Conservation (phyloP, 2,329 filamentous ascomycete genomes). For the Zopfia rhizophila region DNA sequence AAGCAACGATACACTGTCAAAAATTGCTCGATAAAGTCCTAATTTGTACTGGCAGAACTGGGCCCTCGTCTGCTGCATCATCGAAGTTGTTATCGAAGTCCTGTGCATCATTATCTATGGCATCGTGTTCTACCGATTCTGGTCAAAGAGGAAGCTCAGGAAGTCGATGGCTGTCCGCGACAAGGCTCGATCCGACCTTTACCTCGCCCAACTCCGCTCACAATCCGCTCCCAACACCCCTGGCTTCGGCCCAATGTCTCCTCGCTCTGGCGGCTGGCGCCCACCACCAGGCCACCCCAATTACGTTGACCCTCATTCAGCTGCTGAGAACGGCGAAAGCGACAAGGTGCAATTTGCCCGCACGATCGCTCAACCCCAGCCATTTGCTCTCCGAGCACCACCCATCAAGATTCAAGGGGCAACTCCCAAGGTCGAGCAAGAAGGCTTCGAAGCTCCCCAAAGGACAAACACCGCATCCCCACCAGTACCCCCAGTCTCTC, state of each 20-base stretch:
- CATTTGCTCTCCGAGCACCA: conserved; percentile 89
- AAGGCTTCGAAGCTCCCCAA: conserved; percentile 65
- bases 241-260: conserved; percentile 77
- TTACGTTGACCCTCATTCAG: conserved; percentile 57
- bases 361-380: conserved; percentile 61
- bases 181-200: conserved; percentile 91
- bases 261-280: conserved; percentile 63
- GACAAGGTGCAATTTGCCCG: conserved; percentile 49
- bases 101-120: conserved; percentile 93
- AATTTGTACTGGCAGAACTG: conserved; percentile 73
- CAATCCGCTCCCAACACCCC: conserved; percentile 97
- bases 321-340: conserved; percentile 63
- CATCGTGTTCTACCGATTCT: conserved; percentile 96
- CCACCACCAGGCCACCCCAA: conserved; percentile 56
- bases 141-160: conserved; percentile 91
- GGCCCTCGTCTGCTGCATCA: conserved; percentile 95
- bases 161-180: conserved; percentile 98
- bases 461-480: conserved; percentile 51
- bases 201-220: conserved; percentile 74
- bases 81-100: conserved; percentile 92
- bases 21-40: conserved; percentile 21
- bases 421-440: conserved; percentile 74
- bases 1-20: conserved; percentile 41
- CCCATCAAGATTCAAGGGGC: conserved; percentile 81
- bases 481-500: conserved; percentile 52